Base-by-base conservation (phyloP, 2,329 filamentous ascomycete species). In the Ceratocystis cacaofunesta region DNA sequence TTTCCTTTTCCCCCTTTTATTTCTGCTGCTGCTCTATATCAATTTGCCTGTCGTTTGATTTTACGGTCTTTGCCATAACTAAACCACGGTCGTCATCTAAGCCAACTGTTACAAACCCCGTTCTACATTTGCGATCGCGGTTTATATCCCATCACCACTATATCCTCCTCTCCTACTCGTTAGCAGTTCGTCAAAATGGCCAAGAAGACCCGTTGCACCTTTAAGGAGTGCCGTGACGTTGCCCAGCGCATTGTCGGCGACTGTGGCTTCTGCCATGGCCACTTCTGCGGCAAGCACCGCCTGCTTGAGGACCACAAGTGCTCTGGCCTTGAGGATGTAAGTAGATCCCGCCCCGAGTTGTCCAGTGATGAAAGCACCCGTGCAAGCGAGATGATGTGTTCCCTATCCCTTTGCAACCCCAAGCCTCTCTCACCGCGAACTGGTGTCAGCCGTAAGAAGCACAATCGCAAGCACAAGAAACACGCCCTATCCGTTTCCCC, bases 191-290 rank as follows among this genome's bases (percentile, higher is more conserved):
- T 62, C 63, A 76, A 64, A 70, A 86, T 85, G 83, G 83, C 86
- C 69, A 89, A 87, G 78, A 90, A 89, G 81, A 85, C 88, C 71
- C 86, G 89, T 71, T 97, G 94, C 81, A 87, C 82, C 69, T 91
- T 89, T 79, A 92, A 92, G 77, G 86, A 91, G 71, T 97, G 94
- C 85, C 90, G 85, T 74, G 86, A 90, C 71, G 83, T 84, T 36
- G 92, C 91, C 17, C 92, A 96, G 76, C 87, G 90, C 70, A 96
- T 99, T 72, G 89, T 96, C 67, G 94, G 94, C 65, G 92, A 97
- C 79, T 99, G 94, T 78, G 87, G 86, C 68, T 97, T 97, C 80
- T 99, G 94, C 79, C 81, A 87, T 65, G 91, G 92, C 58, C 89
- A 95, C 75, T 97, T 90, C 80, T 99, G 94, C 78, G 90, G 90